Evolutionary conservation across 1,284 basidiomycete species (phyloP).

Genomic region (Vanrija pseudolonga): DNA sequence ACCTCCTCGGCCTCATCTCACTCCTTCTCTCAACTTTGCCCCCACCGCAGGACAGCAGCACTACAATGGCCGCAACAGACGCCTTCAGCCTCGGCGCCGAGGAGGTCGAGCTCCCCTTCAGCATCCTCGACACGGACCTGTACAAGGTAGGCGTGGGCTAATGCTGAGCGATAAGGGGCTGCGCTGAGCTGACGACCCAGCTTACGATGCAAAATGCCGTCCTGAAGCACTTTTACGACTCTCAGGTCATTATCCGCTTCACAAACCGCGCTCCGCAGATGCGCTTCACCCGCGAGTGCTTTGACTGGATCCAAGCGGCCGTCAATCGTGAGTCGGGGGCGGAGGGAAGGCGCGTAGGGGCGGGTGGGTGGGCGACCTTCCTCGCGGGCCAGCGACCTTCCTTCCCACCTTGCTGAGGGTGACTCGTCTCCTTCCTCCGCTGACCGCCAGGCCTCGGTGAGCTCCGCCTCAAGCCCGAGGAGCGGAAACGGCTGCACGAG

Average conservation of each 20-base stretch:
- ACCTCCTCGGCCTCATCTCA: too few species aligned
- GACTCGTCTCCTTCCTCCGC: background rate
- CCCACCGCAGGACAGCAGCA: too few species aligned
- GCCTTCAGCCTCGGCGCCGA: conserved; percentile 10
- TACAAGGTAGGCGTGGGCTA: conserved; percentile 67
- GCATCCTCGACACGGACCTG: conserved; percentile 88
- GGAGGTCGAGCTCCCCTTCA: conserved; percentile 52
- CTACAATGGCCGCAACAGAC: background rate
- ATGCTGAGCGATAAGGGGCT: background rate
- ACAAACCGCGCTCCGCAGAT: conserved; percentile 74
- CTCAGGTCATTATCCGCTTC: conserved; percentile 65
- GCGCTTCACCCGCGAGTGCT: conserved; percentile 66
- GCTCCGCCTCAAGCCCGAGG: conserved; percentile 61
- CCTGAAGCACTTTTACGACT: conserved; percentile 69
- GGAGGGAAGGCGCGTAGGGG: too few species aligned
- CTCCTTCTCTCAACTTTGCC: background rate
- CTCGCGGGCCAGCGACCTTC: background rate
- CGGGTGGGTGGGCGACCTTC: background rate
- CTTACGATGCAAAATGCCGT: conserved; percentile 97
- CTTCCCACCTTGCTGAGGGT: background rate
- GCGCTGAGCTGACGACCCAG: conserved; percentile 52
- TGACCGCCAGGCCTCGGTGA: conserved; percentile 61
- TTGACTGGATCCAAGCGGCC: conserved; percentile 63
- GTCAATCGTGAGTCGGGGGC: conserved; percentile 60
- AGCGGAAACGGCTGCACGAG: conserved; percentile 64